Conservation (phyloP, 768 basidiomycete genomes). For the Tulasnella sp. region DNA sequence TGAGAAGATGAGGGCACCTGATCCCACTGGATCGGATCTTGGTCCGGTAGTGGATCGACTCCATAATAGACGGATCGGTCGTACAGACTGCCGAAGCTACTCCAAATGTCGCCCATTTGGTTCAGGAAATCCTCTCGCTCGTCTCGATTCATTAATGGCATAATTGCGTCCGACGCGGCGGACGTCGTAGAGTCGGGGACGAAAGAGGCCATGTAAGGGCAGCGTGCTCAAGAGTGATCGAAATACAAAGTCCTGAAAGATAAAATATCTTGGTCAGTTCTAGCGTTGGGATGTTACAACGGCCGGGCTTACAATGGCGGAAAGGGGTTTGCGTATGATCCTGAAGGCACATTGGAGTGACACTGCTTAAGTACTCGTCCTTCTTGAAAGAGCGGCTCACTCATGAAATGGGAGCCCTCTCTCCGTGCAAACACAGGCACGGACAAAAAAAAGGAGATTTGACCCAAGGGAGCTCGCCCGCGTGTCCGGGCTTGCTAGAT, state of each 20-base stretch:
- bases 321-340: neutral
- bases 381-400: neutral
- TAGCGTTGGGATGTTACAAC: neutral
- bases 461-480: neutral
- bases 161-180: neutral
- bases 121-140: neutral
- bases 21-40: neutral
- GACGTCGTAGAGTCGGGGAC: neutral
- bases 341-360: neutral
- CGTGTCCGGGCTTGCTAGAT: neutral
- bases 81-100: neutral
- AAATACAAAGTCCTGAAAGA: neutral
- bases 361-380: neutral
- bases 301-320: neutral
- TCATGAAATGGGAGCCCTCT: neutral
- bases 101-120: neutral
- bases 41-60: neutral
- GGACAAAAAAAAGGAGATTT: neutral
- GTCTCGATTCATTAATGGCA: neutral
- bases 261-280: neutral
- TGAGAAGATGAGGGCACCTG: neutral
- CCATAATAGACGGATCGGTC: neutral
- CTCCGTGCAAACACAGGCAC: neutral
- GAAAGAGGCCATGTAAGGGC: neutral
- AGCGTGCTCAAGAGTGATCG: neutral